These are phyloP conservation scores for Ophiostoma tasmaniense DNA, from an alignment of 2,329 filamentous ascomycete genomes.

Conservation along the genomic window DNA sequence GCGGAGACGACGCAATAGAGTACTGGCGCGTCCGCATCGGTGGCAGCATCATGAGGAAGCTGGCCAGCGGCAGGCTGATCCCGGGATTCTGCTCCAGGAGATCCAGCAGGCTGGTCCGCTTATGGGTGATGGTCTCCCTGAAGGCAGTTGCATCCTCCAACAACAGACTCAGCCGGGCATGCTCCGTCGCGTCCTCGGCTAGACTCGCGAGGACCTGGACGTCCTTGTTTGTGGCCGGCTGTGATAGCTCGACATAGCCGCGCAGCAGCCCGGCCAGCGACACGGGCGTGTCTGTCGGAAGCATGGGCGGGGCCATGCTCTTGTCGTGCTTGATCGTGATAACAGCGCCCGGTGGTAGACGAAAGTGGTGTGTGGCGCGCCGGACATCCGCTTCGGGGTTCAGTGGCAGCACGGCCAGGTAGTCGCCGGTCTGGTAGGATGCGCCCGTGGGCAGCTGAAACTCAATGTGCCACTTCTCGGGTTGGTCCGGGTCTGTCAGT, in stretches of 20 bases:
- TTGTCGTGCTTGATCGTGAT: slow-evolving; percentile 50
- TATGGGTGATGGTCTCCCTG: slow-evolving; percentile 41
- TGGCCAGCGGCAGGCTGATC: slow-evolving; percentile 46
- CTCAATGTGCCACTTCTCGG: slow-evolving; percentile 51
- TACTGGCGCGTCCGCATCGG: slow-evolving; percentile 44
- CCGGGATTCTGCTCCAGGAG: slow-evolving; percentile 49
- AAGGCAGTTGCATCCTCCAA: slow-evolving; percentile 37
- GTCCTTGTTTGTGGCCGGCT: slow-evolving; percentile 59
- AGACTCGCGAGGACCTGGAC: slow-evolving; percentile 28
- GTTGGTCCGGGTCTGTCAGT: slow-evolving; percentile 27
- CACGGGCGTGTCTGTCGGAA: slow-evolving; percentile 49
- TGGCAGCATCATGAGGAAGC: slow-evolving; percentile 55
- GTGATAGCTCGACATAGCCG: slow-evolving; percentile 63
- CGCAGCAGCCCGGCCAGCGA: slow-evolving; percentile 56
- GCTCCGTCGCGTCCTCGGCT: slow-evolving; percentile 20
- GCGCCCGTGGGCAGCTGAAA: slow-evolving; percentile 57
- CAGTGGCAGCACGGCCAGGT: slow-evolving; percentile 62
- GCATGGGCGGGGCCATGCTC: slow-evolving; percentile 36
- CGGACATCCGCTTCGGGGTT: slow-evolving; percentile 56
- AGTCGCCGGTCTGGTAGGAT: slow-evolving; percentile 64
- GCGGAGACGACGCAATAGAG: slow-evolving; percentile 67
- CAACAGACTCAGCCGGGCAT: slow-evolving; percentile 32
- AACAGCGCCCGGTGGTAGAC: slow-evolving; percentile 58
- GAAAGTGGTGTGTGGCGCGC: slow-evolving; percentile 56
- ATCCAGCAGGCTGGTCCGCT: slow-evolving; percentile 53